These are phyloP conservation scores for Boechera divaricarpa DNA, from an alignment of 345 rosid genomes.

Conservation along the genomic window DNA sequence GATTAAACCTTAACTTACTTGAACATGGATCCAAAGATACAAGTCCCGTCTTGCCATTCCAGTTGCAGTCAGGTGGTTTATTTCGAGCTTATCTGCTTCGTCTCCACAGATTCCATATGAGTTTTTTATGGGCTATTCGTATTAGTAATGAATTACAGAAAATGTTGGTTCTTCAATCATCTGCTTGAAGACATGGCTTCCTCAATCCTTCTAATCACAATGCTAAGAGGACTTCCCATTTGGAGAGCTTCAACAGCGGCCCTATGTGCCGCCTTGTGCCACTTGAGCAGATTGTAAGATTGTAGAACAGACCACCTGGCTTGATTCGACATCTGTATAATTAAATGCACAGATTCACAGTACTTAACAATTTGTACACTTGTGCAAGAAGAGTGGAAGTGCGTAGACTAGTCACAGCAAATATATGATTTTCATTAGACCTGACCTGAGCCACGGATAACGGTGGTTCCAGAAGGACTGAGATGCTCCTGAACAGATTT, in stretches of 20 bases:
- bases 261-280: slow-evolving; percentile 78
- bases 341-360: not conserved
- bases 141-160: slow-evolving; percentile 1
- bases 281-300: slow-evolving; percentile 87
- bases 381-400: slow-evolving; percentile 6
- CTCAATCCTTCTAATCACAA: slow-evolving; percentile 76
- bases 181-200: slow-evolving; percentile 64
- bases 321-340: slow-evolving; percentile 92
- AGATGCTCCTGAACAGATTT: slow-evolving; percentile 86
- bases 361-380: slow-evolving; percentile 7
- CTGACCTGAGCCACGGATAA: slow-evolving; percentile 76
- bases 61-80: slow-evolving; percentile 26
- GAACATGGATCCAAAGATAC: slow-evolving; percentile 34
- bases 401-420: slow-evolving; percentile 4
- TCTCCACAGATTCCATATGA: slow-evolving; percentile 1
- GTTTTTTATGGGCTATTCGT: not conserved
- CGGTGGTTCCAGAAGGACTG: slow-evolving; percentile 81
- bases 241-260: slow-evolving; percentile 87
- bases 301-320: slow-evolving; percentile 93
- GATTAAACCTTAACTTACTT: slow-evolving; percentile 26
- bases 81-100: slow-evolving; percentile 26
- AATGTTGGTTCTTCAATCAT: slow-evolving; percentile 37
- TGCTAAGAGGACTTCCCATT: slow-evolving; percentile 75
- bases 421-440: slow-evolving; percentile 6
- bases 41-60: slow-evolving; percentile 6